phyloP scores from a whole-genome alignment of 768 basidiomycete genomes.

The Suillus subluteus region DNA sequence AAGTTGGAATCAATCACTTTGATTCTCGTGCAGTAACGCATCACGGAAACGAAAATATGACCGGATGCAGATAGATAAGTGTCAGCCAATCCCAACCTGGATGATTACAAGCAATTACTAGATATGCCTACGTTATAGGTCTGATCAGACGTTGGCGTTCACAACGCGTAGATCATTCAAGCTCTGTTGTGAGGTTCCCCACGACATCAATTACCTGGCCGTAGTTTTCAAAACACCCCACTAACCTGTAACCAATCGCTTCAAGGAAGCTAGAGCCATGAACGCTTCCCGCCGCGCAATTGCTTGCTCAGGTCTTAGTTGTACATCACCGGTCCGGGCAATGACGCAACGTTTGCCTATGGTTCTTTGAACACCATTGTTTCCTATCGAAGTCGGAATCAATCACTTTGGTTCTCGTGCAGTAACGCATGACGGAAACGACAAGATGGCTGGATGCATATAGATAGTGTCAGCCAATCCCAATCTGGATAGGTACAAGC shows the following conservation, averaged over 20 bases:
- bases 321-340: no score
- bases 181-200: no score
- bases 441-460: neutral
- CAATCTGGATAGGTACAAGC: neutral
- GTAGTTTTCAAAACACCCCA: neutral
- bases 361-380: neutral
- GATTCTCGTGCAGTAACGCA: no score
- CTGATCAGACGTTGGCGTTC: neutral
- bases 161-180: neutral
- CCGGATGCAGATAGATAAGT: neutral
- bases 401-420: no score
- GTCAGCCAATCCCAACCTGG: neutral
- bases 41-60: neutral
- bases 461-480: neutral
- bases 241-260: neutral
- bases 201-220: neutral
- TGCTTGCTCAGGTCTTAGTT: no score
- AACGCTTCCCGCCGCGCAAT: no score
- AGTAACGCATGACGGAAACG: no score
- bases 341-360: no score
- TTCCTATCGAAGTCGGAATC: neutral
- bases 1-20: neutral
- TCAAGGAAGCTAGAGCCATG: no score
- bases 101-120: no score
- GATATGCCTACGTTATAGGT: no score